Base-by-base conservation (phyloP, 2,329 filamentous ascomycete species). In the Endoconidiophora polonica region DNA sequence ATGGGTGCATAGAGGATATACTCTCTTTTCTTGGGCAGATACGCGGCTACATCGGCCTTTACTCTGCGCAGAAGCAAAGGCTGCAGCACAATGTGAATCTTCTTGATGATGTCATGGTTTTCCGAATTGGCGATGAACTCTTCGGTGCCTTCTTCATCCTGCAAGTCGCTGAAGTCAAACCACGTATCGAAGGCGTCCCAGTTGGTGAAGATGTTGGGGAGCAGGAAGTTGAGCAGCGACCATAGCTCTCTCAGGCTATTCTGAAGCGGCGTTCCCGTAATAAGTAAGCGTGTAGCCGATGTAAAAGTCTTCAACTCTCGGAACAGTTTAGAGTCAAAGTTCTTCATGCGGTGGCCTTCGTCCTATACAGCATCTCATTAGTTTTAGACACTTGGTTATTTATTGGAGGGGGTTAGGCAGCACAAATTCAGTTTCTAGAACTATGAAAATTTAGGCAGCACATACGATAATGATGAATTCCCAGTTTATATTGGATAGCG, bases 261-360 rank as follows among this genome's bases (percentile, higher is more conserved):
- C 56, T 98, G 91, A 0, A 98, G 66, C 0, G 91, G 91, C 0
- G 91, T 98, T 6, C 91, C 91, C 0, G 91, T 96, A 33, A 98
- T 94, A 1, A 98, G 73, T 0, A 98, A 72, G 50, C 91, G 76
- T 39, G 93, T 95, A 0, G 88, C 86, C 0, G 90, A 96, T 22
- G 81, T 80, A 59, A 96, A 96, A 0, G 83, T 81, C 55, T 91
- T 79, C 0, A 98, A 68, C 56, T 94, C 86, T 44, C 86, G 82
- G 55, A 96, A 94, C 0, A 98, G 71, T 52, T 86, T 84, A 26
- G 90, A 93, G 46, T 96, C 88, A 55, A 94, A 82, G 56, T 98
- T 98, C 68, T 98, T 98, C 73, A 98, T 80, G 1, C 91, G 82
- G 61, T 98, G 91, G 0, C 91, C 91, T 65, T 98, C 91, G 57